phyloP scores from a whole-genome alignment of 805 yeast genomes.

The Candida takata region DNA sequence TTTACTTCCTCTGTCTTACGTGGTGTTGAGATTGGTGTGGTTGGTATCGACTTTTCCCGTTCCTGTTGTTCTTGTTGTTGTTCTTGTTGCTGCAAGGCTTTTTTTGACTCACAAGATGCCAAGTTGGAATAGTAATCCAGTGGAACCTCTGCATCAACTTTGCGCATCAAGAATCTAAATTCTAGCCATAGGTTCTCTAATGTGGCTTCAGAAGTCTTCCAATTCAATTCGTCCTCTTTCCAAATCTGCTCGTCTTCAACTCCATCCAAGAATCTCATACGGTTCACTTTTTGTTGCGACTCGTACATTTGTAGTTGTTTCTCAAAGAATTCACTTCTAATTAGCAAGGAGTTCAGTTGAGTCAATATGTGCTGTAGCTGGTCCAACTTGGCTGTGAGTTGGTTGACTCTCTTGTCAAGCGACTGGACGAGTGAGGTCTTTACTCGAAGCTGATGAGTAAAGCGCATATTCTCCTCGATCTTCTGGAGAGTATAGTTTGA shows the following conservation, averaged over 20 bases:
- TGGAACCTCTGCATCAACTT: conserved; percentile 8
- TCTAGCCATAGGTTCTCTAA: conserved; percentile 37
- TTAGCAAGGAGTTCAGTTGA: conserved; percentile 22
- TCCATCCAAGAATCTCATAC: conserved; percentile 11
- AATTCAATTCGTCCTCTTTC: conserved; percentile 32
- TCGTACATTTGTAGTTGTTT: conserved; percentile 24
- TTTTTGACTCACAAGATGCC: too few relatives aligned
- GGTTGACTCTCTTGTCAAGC: conserved; percentile 18
- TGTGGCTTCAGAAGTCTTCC: conserved; percentile 41
- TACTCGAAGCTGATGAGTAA: conserved; percentile 16
- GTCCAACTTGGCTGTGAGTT: conserved; percentile 16
- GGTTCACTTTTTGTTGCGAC: conserved; percentile 14
- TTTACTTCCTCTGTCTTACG: conserved; percentile 15
- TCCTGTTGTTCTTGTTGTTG: too few relatives aligned
- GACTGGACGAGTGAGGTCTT: conserved; percentile 13
- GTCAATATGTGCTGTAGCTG: conserved; percentile 24
- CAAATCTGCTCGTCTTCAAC: conserved; percentile 12
- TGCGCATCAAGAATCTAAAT: conserved; percentile 27
- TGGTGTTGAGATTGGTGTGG: conserved; percentile 7
- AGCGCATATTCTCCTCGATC: conserved; percentile 20
- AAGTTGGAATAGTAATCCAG: neutral
- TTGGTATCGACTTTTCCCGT: neutral
- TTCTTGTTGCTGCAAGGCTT: too few relatives aligned
- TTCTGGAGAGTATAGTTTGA: conserved; percentile 14
- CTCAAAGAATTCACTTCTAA: conserved; percentile 27